Evolutionary conservation across 352 stramenopile genomes (phyloP).

Genomic region (Lagenidium sp.): DNA sequence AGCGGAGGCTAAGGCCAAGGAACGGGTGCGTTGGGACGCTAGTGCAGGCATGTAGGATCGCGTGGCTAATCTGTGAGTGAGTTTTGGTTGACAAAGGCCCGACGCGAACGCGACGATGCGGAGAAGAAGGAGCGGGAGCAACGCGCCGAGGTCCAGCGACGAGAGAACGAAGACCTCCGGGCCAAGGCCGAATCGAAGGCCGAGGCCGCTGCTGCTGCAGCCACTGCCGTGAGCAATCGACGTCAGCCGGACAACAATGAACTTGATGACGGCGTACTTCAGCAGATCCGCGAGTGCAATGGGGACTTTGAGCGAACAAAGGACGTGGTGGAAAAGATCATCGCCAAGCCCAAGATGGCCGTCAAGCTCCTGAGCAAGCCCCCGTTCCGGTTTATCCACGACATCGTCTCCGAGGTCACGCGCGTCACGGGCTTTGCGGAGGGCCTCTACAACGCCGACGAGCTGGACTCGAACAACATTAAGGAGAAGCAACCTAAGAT

Average conservation of each 20-base stretch:
- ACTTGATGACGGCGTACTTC: slow-evolving; percentile 31
- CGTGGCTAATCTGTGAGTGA: too few relatives aligned
- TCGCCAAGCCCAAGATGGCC: slow-evolving; percentile 80
- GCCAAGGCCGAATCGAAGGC: slow-evolving; percentile 27
- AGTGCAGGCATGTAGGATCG: too few relatives aligned
- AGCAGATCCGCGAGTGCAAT: slow-evolving; percentile 64
- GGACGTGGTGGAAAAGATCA: slow-evolving; percentile 68
- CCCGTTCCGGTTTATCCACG: slow-evolving; percentile 85
- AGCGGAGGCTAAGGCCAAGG: slow-evolving; percentile 41
- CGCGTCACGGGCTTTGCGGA: slow-evolving; percentile 75
- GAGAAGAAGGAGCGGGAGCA: slow-evolving; percentile 16
- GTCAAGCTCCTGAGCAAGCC: slow-evolving; percentile 76
- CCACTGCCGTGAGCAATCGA: slow-evolving; percentile 15
- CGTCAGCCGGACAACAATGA: slow-evolving; percentile 34
- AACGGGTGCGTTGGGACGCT: slow-evolving; percentile 21
- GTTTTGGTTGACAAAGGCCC: too few relatives aligned
- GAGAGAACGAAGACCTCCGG: slow-evolving; percentile 4
- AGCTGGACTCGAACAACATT: slow-evolving; percentile 88
- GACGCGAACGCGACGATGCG: slow-evolving; percentile 19
- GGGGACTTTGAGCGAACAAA: slow-evolving; percentile 71
- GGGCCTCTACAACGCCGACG: slow-evolving; percentile 74
- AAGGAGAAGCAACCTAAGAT: slow-evolving; percentile 93
- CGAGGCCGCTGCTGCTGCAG: slow-evolving; percentile 11
- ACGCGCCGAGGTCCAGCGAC: slow-evolving; percentile 4
- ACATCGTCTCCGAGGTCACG: slow-evolving; percentile 76